Evolutionary conservation across 805 yeast species (phyloP).

Genomic region (Nakazawaea molendinolei): DNA sequence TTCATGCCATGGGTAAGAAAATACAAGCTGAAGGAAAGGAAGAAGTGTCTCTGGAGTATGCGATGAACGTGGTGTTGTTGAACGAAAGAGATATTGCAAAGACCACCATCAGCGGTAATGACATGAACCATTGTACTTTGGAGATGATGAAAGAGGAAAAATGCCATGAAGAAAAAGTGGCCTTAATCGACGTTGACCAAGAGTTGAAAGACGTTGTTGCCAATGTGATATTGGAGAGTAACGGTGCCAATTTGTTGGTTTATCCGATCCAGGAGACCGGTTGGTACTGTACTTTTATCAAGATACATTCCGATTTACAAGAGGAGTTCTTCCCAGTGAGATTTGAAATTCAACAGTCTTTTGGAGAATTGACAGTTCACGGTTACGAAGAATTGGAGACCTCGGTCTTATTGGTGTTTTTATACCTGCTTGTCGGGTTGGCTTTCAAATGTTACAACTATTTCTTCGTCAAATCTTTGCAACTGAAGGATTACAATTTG

Average conservation of each 20-base stretch:
- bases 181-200: constrained; percentile 5
- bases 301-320: constrained; percentile 3
- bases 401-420: constrained; percentile 4
- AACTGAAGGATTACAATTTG: constrained; percentile 7
- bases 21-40: neutral
- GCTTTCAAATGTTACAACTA: constrained; percentile 3
- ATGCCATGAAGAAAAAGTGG: constrained; percentile 8
- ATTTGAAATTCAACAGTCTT: constrained; percentile 11
- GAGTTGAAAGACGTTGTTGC: constrained; percentile 4
- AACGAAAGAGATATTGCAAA: constrained; percentile 5
- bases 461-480: neutral
- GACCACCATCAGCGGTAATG: constrained; percentile 1
- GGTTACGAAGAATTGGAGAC: constrained; percentile 11
- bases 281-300: constrained; percentile 11
- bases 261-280: constrained; percentile 8
- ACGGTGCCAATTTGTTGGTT: constrained; percentile 6
- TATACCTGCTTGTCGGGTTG: constrained; percentile 1
- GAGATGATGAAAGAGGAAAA: constrained; percentile 10
- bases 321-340: constrained; percentile 5
- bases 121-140: constrained; percentile 11
- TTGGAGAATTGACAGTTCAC: constrained; percentile 11
- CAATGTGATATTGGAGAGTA: constrained; percentile 4
- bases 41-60: constrained; percentile 5
- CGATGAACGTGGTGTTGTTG: constrained; percentile 8
- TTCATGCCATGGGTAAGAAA: constrained; percentile 5